phyloP scores from a whole-genome alignment of 176 grass and related monocot species.

The Oryza meridionalis region DNA sequence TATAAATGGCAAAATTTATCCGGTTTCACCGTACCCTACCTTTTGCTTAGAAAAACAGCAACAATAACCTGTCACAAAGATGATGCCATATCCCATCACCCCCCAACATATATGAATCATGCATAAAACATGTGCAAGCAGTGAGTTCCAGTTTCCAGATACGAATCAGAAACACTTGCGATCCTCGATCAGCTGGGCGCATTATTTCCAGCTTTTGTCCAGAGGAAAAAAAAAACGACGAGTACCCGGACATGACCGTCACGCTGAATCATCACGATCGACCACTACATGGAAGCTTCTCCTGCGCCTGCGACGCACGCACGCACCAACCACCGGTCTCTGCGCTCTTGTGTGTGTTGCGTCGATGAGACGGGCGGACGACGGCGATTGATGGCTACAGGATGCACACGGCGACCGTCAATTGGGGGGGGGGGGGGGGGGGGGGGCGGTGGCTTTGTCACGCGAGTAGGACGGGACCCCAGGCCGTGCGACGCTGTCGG shows the following conservation, averaged over 20 bases:
- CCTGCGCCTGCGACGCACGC: not conserved
- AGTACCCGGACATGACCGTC: not conserved
- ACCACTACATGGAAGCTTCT: slow-evolving; percentile 35
- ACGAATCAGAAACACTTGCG: not conserved
- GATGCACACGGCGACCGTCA: not conserved
- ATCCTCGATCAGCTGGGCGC: not conserved
- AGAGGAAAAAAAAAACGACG: not conserved
- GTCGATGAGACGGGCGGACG: slow-evolving; percentile 1
- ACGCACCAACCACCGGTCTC: slow-evolving; percentile 10
- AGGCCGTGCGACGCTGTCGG: not conserved
- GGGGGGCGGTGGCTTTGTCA: not conserved
- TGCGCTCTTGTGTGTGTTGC: not conserved
- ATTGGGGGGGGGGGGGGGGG: too few relatives aligned
- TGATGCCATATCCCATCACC: too few relatives aligned
- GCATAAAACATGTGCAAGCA: too few relatives aligned
- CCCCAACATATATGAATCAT: too few relatives aligned
- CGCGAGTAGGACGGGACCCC: not conserved
- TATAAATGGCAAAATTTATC: too few relatives aligned
- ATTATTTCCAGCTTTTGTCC: not conserved
- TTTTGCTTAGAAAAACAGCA: too few relatives aligned
- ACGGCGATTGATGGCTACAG: not conserved
- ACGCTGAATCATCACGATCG: not conserved
- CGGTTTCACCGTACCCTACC: too few relatives aligned
- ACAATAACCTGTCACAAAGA: too few relatives aligned
- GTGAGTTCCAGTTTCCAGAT: not conserved